A percentile compares a stretch with the other conserved stretches of the same genome.
Evolutionary conservation across 2,329 filamentous ascomycete species (phyloP).

Genomic region (Phaeosphaeria sp.): DNA sequence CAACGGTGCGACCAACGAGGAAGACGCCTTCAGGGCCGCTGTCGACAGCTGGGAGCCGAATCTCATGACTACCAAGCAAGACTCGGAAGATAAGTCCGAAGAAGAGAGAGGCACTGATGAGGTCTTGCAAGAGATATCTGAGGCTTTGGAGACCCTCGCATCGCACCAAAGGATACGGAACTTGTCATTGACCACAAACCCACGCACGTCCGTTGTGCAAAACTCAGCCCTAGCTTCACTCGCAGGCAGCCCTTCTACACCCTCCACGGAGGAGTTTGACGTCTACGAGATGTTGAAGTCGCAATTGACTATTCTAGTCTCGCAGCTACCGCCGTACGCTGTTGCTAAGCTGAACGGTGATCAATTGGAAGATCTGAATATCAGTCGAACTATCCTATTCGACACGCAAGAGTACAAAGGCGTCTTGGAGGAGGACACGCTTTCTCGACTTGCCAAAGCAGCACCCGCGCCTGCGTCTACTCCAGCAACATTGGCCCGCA

Average conservation of each 20-base stretch:
- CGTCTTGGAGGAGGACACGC: constrained; percentile 82
- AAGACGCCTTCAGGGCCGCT: constrained; percentile 46
- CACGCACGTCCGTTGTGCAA: constrained; percentile 71
- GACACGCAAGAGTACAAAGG: constrained; percentile 77
- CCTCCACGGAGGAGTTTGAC: constrained; percentile 64
- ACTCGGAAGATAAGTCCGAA: constrained; percentile 46
- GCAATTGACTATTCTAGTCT: constrained; percentile 76
- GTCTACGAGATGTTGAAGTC: constrained; percentile 77
- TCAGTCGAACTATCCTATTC: constrained; percentile 79
- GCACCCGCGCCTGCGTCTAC: constrained; percentile 39
- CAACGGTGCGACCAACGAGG: constrained; percentile 47
- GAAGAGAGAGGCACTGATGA: constrained; percentile 71
- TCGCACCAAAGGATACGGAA: constrained; percentile 84
- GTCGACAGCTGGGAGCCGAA: constrained; percentile 47
- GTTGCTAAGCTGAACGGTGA: constrained; percentile 87
- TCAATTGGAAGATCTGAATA: constrained; percentile 80
- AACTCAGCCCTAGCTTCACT: constrained; percentile 66
- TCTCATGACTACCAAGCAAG: constrained; percentile 28
- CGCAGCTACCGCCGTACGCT: constrained; percentile 80
- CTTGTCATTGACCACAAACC: constrained; percentile 69
- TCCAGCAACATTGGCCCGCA: constrained; percentile 36
- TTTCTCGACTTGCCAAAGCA: constrained; percentile 52
- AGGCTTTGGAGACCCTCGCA: constrained; percentile 76
- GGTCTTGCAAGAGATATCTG: constrained; percentile 74
- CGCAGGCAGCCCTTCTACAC: constrained; percentile 67